Evolutionary conservation across 1,139 yeast species (phyloP), one percentile per base, ranked within the genome.

Genomic region (Candida tetrigidarum): DNA sequence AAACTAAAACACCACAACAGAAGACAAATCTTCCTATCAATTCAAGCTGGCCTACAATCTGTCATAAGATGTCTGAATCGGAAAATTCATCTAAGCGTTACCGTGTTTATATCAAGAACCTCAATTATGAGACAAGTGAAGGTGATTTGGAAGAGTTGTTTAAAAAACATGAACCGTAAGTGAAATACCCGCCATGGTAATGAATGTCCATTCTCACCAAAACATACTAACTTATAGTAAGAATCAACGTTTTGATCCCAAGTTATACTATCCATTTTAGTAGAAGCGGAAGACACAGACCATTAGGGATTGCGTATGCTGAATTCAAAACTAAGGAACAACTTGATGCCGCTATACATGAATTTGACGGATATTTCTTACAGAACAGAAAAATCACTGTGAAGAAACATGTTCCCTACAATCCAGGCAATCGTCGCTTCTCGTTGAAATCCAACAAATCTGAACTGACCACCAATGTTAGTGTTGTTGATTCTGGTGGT

Each of bases 31-130:
- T n/a, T n/a, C n/a, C n/a, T n/a, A n/a, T n/a, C n/a, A 11, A n/a
- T 32, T 32, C 26, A 19, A 19, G 15, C 8, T 7, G 2, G 18
- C 2, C 12, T 5, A 7, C 22, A 32, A 32, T 19, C 25, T 2
- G 19, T 19, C 16, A n/a, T n/a, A n/a, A 6, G 4, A 37, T 30
- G 37, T 20, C 39, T 16, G 23, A 42, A n/a, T n/a, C n/a, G n/a
- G n/a, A n/a, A 4, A 33, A 37, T 28, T 32, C 47, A 30, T 35
- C 43, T 7, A 39, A 46, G 5, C 45, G 42, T 30, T 29, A 42
- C 26, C 45, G 55, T 73, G 86, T 93, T 55, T 93, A 87, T 74
- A 90, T 89, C 63, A 93, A 93, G 82, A 91, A 93, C 83, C 77
- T 93, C 60, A 84, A 81, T 58, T 58, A 77, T 49, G 93, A 85